Evolutionary conservation across 176 grass and related monocot genomes (phyloP), one percentile per base, ranked within the genome.

Genomic region (Melocanna baccifera): DNA sequence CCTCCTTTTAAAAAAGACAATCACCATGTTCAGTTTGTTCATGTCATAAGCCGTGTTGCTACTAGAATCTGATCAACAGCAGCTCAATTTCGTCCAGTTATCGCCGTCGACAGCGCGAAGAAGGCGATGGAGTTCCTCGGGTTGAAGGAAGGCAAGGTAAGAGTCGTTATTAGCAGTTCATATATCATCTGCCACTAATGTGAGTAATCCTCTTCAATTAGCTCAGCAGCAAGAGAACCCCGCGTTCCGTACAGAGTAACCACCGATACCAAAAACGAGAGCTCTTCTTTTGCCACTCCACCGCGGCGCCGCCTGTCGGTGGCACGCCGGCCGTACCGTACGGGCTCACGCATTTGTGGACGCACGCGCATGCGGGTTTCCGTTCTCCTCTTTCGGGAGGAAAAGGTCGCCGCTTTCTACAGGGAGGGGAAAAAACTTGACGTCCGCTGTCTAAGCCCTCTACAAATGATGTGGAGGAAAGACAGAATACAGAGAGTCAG

Each of bases 71-170:
- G 15, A n/a, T n/a, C n/a, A 45, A 84, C 42, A 1, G 0, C 39
- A 7, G 15, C 63, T 81, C 47, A 22, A 58, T 64, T 62, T 18
- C 79, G 4, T 92, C 7, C 93, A 99, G 97, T 99, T 34, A 86
- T 88, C 87, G 83, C 97, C 22, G 97, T 99, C 36, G 93, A 96
- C 82, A 96, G 93, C 77, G 97, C 89, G 43, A 78, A 90, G 88
- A 96, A 96, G 75, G 97, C 97, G 28, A 92, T 99, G 83, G 93
- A 99, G 86, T 59, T 99, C 88, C 97, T 99, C 66, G 91, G 89
- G 22, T 68, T 94, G 12, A 92, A 86, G 85, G 92, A 88, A 78
- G 90, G 89, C 79, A 92, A 90, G 80, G 71, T 84, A 80, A 81
- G 18, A 28, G 15, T 1, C 9, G 19, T 25, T 12, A 7, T 22